These are phyloP conservation scores for Talaromyces sp. DNA, from an alignment of 2,329 filamentous ascomycete species.

Conservation along the genomic window DNA sequence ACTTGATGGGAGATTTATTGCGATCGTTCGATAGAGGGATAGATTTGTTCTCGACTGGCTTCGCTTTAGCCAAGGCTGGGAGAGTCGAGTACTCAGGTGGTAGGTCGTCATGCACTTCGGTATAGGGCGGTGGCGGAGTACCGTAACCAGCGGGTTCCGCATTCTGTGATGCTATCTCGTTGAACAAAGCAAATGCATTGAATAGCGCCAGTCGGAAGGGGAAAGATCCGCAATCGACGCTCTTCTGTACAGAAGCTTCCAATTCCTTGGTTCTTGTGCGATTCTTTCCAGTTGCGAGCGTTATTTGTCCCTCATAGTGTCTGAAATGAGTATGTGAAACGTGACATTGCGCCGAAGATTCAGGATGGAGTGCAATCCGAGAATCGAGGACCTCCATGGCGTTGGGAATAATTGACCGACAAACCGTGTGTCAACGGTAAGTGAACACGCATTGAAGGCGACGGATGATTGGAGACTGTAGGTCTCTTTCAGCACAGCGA, in stretches of 20 bases:
- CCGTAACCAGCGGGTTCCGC: conserved; percentile 20
- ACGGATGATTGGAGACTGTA: neutral
- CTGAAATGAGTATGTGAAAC: neutral
- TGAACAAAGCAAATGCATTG: conserved; percentile 8
- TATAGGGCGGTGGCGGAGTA: conserved; percentile 29
- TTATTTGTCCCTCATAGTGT: neutral
- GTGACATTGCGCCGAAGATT: neutral
- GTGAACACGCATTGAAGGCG: conserved; percentile 9
- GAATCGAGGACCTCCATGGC: conserved; percentile 1
- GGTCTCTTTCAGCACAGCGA: neutral
- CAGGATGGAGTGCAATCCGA: neutral
- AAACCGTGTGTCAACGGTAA: neutral
- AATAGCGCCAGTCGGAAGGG: conserved; percentile 7
- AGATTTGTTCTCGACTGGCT: conserved; percentile 12
- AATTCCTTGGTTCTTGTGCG: neutral
- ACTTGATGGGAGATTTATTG: conserved; percentile 15
- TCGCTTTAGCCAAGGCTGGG: conserved; percentile 25
- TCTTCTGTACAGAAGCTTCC: neutral
- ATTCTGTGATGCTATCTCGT: conserved; percentile 9
- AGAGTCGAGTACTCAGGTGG: conserved; percentile 31
- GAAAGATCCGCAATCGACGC: neutral
- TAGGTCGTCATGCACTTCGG: conserved; percentile 29
- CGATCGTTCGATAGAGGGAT: conserved; percentile 9
- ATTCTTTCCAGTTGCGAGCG: neutral
- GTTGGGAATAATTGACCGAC: conserved; percentile 3